These are phyloP conservation scores for Moesziomyces parantarcticus DNA, from an alignment of 1,284 basidiomycete genomes.

Conservation along the genomic window DNA sequence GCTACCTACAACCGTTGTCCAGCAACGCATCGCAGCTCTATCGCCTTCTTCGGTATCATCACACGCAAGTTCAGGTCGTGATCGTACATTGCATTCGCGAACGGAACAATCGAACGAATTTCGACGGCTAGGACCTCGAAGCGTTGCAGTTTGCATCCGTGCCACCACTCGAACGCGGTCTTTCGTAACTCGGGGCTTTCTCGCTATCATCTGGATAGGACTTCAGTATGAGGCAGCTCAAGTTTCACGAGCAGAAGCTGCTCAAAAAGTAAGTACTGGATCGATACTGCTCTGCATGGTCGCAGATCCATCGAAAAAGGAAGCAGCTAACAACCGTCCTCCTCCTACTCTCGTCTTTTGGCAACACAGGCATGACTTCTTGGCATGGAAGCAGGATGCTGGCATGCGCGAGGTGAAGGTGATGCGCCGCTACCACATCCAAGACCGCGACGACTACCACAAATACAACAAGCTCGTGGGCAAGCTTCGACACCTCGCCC, in stretches of 20 bases:
- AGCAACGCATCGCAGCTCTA: too few species aligned
- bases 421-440: conserved; percentile 88
- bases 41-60: too few species aligned
- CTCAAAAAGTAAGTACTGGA: conserved; percentile 64
- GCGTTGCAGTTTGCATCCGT: too few species aligned
- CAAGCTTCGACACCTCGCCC: conserved; percentile 83
- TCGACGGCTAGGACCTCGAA: too few species aligned
- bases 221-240: conserved; percentile 64
- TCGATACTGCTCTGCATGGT: too few species aligned
- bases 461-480: conserved; percentile 98
- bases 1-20: neutral
- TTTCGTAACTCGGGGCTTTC: neutral
- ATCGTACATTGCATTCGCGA: neutral
- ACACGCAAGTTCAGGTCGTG: too few species aligned
- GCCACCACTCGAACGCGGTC: neutral
- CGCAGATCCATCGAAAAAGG: too few species aligned
- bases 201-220: neutral
- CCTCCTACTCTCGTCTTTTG: neutral
- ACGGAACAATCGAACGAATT: neutral
- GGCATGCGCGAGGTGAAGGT: conserved; percentile 91
- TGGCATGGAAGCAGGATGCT: conserved; percentile 95
- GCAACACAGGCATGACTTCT: conserved; percentile 65
- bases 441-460: conserved; percentile 85
- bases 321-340: neutral
- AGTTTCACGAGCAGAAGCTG: conserved; percentile 66